Percentiles rank a stretch among this genome's conserved stretches.
Evolutionary conservation across 352 stramenopile genomes (phyloP).

Genomic region (Pythium insidiosum): DNA sequence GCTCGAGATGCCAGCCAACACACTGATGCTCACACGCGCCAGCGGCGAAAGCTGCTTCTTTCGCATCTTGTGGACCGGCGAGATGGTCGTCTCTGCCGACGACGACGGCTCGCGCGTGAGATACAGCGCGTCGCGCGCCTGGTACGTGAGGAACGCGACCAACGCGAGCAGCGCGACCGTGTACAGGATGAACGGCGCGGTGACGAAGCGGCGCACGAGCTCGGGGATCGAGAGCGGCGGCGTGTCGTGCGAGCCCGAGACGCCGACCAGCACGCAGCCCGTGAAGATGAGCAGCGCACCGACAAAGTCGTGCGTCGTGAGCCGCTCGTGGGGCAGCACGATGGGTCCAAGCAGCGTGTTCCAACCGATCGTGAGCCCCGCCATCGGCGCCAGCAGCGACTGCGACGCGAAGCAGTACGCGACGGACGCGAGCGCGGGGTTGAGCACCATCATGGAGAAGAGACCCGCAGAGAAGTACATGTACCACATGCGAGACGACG

Average conservation of each 20-base stretch:
- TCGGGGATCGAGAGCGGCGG: slow-evolving; percentile 51
- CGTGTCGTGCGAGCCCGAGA: slow-evolving; percentile 59
- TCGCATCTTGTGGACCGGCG: too few relatives aligned
- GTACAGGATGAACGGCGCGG: slow-evolving; percentile 63
- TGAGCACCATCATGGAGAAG: slow-evolving; percentile 69
- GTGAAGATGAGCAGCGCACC: slow-evolving; percentile 71
- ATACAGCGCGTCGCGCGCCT: slow-evolving; percentile 39
- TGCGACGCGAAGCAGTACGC: slow-evolving; percentile 76
- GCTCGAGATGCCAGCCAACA: slow-evolving; percentile 62
- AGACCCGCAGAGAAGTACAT: slow-evolving; percentile 69
- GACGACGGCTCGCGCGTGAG: slow-evolving; percentile 5
- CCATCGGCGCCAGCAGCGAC: slow-evolving; percentile 77
- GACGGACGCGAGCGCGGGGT: slow-evolving; percentile 48
- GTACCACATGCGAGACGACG: slow-evolving; percentile 25
- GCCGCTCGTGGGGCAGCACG: slow-evolving; percentile 52
- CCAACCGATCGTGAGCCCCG: slow-evolving; percentile 73
- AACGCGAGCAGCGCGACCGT: slow-evolving; percentile 25
- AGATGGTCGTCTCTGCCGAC: background rate
- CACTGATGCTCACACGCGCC: slow-evolving; percentile 43
- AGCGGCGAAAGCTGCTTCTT: slow-evolving; percentile 19
- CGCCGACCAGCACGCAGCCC: slow-evolving; percentile 63
- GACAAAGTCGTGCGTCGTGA: slow-evolving; percentile 70
- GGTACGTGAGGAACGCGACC: slow-evolving; percentile 42
- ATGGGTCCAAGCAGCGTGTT: slow-evolving; percentile 74
- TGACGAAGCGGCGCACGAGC: slow-evolving; percentile 40